Base-by-base conservation (phyloP, 2,329 filamentous ascomycete genomes). In the Nemania sp. region DNA sequence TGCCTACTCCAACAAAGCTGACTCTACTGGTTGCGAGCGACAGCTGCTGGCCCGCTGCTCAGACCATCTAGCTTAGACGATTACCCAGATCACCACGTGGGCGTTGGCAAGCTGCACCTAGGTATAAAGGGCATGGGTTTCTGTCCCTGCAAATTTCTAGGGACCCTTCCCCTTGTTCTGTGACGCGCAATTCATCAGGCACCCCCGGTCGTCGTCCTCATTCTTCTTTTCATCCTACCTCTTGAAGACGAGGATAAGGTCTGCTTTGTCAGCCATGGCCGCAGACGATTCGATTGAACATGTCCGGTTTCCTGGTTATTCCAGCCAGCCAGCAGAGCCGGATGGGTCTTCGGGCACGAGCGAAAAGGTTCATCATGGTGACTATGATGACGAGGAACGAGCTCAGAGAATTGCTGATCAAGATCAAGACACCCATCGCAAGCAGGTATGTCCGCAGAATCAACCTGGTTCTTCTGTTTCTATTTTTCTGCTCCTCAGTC, bases 321-420 rank as follows among this genome's bases (percentile, higher is more conserved):
- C 20, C 15, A 29, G 29, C 29, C 34, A 35, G 40, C 6, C 34
- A 20, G 17, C 37, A 10, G 18, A 43, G 17, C 20, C 12, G 2
- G 51, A 54, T 10, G n/a, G 40, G 20, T 15, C 21, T 54, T 34
- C 37, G 2, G 17, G 18, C 25, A 18, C 20, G 10, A 54, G 21
- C 29, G 51, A 54, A 40, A 45, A 54, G 37, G 20, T 11, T 43
- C 37, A 43, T 15, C 5, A 5, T 45, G 35, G 10, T 11, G 11
- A 39, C 35, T 18, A 34, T 7, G 51, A 54, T 25, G 51, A 54
- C 39, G 51, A 54, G 15, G 51, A 54, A 40, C 37, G 40, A 15
- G 40, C 37, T 11, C 20, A 34, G 13, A 43, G 51, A 13, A 54
- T 54, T 45, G 51, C 51, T 32, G 4, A 43, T 20, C 18, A 43